These are phyloP conservation scores for Xylaria scruposa DNA, from an alignment of 495 filamentous ascomycete species.

Conservation along the genomic window DNA sequence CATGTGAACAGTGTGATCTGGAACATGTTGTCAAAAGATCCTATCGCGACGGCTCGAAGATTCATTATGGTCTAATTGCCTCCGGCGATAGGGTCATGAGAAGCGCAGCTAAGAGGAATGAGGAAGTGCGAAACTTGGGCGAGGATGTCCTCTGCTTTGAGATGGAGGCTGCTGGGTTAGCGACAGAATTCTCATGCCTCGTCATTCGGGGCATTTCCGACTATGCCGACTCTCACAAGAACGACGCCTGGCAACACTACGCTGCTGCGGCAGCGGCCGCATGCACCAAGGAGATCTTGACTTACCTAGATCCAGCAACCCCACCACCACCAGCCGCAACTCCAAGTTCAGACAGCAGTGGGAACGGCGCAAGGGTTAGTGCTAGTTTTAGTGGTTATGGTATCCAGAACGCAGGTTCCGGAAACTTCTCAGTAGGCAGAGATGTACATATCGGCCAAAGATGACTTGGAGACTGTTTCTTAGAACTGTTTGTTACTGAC, in stretches of 20 bases:
- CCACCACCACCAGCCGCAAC: not conserved
- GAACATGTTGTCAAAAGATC: not conserved
- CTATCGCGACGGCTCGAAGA: not conserved
- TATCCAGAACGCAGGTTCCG: not conserved
- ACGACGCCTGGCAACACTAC: constrained; percentile 36
- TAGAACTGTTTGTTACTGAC: too few species aligned
- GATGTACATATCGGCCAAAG: not conserved
- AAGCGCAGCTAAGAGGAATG: not conserved
- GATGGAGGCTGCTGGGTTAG: not conserved
- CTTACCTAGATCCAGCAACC: not conserved
- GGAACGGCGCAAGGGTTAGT: not conserved
- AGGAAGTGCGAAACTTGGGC: not conserved
- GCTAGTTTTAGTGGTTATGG: constrained; percentile 2
- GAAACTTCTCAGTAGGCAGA: not conserved
- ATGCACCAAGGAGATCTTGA: constrained; percentile 12
- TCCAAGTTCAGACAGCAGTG: not conserved
- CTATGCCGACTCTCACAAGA: constrained; percentile 47
- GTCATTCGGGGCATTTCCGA: constrained; percentile 49
- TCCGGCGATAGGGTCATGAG: not conserved
- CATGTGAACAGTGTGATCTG: not conserved
- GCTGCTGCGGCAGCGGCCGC: constrained; percentile 34
- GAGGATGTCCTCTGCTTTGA: constrained; percentile 3
- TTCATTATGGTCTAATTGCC: constrained; percentile 1
- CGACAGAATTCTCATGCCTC: constrained; percentile 30
- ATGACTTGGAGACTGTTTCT: not conserved